These are phyloP conservation scores for Tetraselmis chui DNA, from an alignment of 139 green algal genomes.

Conservation along the genomic window DNA sequence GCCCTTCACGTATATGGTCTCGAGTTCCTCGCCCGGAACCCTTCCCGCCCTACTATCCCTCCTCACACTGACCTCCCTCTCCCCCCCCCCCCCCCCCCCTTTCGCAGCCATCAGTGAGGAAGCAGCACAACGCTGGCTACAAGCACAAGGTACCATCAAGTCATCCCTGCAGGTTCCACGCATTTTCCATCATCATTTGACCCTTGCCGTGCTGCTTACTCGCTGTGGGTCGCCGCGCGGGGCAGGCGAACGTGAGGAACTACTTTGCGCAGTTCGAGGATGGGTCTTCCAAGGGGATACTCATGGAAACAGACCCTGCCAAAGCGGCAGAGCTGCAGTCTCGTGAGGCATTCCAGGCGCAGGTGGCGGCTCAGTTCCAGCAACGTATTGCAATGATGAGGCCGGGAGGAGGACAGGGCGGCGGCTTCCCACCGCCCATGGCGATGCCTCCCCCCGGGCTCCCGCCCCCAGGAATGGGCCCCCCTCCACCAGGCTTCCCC, in stretches of 20 bases:
- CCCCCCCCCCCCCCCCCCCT: background rate
- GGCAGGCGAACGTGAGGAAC: conserved; percentile 84
- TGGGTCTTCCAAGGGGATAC: background rate
- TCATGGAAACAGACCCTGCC: background rate
- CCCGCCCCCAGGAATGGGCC: too few relatives aligned
- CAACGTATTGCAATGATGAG: background rate
- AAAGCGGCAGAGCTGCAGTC: background rate
- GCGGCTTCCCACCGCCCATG: background rate
- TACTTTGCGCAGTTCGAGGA: conserved; percentile 91
- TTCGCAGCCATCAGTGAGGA: conserved; percentile 78
- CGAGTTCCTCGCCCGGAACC: too few relatives aligned
- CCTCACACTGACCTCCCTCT: background rate
- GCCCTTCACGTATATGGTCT: background rate
- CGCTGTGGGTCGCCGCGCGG: background rate
- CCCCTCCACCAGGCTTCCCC: background rate
- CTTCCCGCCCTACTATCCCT: background rate
- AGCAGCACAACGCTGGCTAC: conserved; percentile 92
- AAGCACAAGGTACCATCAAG: conserved; percentile 80
- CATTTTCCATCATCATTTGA: background rate
- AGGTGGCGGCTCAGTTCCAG: background rate
- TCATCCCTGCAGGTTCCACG: background rate
- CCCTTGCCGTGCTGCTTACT: background rate
- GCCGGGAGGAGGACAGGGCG: too few relatives aligned
- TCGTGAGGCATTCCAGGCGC: background rate
- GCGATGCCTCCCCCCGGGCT: too few relatives aligned